These are phyloP conservation scores for Xylariaceae sp. DNA, from an alignment of 2,329 filamentous ascomycete species.

Conservation along the genomic window DNA sequence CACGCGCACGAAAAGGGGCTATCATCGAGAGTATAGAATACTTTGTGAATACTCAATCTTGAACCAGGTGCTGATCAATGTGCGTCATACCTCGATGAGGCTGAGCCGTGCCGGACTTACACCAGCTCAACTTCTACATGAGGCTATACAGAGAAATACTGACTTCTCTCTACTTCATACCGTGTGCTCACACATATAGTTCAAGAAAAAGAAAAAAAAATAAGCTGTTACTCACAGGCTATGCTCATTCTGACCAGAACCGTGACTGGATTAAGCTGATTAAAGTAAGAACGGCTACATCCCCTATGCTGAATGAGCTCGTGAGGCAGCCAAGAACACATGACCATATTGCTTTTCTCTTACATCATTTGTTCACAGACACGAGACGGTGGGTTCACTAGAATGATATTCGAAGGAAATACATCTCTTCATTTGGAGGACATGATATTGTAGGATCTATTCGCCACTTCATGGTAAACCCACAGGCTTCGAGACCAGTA, in stretches of 20 bases:
- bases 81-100: neutral
- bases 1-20: too few species aligned
- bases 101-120: neutral
- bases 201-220: too few species aligned
- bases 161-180: too few species aligned
- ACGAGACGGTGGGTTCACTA: neutral
- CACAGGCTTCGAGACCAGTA: neutral
- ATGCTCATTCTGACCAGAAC: too few species aligned
- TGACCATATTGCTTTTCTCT: neutral
- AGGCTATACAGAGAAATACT: too few species aligned
- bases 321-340: neutral
- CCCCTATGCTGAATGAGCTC: too few species aligned
- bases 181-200: too few species aligned
- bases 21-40: neutral
- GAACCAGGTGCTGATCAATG: constrained; percentile 15
- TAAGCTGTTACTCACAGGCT: too few species aligned
- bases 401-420: neutral
- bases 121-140: neutral
- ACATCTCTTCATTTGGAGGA: neutral
- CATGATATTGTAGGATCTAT: neutral
- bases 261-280: too few species aligned
- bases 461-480: neutral
- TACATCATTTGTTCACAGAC: neutral
- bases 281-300: too few species aligned
- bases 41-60: neutral